Conservation (phyloP, 331 rosid species). For the Dryas integrifolia region DNA sequence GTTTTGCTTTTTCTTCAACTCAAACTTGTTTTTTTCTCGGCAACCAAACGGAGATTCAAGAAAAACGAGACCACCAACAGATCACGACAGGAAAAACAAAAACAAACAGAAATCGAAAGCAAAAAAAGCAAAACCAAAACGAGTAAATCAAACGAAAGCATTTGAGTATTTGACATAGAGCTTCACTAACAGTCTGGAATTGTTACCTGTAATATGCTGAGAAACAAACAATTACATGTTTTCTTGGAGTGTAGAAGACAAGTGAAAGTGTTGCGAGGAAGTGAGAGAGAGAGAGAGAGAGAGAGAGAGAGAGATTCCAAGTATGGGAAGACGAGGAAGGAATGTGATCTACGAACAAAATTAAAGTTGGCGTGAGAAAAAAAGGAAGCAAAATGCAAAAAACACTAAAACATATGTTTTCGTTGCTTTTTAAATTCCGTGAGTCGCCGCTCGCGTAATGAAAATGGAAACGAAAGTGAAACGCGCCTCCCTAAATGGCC, state of each 20-base stretch:
- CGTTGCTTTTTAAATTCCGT: slow-evolving; percentile 23
- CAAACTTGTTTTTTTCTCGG: slow-evolving; percentile 22
- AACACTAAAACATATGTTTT: not conserved
- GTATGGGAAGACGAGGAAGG: slow-evolving; percentile 24
- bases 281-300: slow-evolving; percentile 18
- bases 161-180: not conserved
- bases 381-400: slow-evolving; percentile 16
- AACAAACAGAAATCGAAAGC: slow-evolving; percentile 20
- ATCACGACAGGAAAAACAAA: slow-evolving; percentile 17
- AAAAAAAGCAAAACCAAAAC: slow-evolving; percentile 20
- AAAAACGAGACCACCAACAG: slow-evolving; percentile 2
- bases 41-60: slow-evolving; percentile 32
- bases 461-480: not conserved
- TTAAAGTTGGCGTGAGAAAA: slow-evolving; percentile 7
- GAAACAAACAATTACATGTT: slow-evolving; percentile 31
- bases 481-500: slow-evolving; percentile 3
- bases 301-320: slow-evolving; percentile 39
- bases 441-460: slow-evolving; percentile 26
- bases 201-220: slow-evolving; percentile 31
- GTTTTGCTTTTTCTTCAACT: slow-evolving; percentile 7
- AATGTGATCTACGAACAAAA: slow-evolving; percentile 8
- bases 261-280: slow-evolving; percentile 8
- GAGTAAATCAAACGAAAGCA: not conserved
- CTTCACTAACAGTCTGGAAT: slow-evolving; percentile 1
- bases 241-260: not conserved